Conservation (phyloP, 805 yeast genomes). For the Wickerhamiella kurtzmanii region DNA sequence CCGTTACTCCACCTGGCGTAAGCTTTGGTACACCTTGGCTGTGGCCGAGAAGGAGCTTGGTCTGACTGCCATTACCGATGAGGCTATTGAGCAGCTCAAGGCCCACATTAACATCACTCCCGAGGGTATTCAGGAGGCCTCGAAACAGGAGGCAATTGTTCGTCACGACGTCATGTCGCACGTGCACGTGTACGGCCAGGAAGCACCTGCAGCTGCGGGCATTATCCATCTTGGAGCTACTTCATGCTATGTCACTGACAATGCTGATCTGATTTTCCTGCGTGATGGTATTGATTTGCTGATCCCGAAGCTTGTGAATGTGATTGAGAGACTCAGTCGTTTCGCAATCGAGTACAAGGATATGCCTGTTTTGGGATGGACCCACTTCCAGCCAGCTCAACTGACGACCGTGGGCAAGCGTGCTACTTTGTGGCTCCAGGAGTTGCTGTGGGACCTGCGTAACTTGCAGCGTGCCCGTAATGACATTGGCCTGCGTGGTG, state of each 20-base stretch:
- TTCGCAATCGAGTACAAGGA: slow-evolving; percentile 90
- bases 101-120: slow-evolving; percentile 71
- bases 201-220: slow-evolving; percentile 93
- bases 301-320: slow-evolving; percentile 91
- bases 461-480: slow-evolving; percentile 92
- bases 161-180: slow-evolving; percentile 99
- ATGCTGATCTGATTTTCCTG: slow-evolving; percentile 91
- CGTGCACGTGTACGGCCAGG: slow-evolving; percentile 86
- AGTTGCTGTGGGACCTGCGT: slow-evolving; percentile 92
- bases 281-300: slow-evolving; percentile 90
- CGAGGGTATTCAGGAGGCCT: slow-evolving; percentile 79
- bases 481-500: slow-evolving; percentile 93
- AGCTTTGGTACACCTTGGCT: slow-evolving; percentile 89
- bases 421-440: slow-evolving; percentile 96
- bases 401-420: slow-evolving; percentile 97
- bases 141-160: slow-evolving; percentile 90
- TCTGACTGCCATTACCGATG: slow-evolving; percentile 68
- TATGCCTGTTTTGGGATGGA: slow-evolving; percentile 95
- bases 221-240: slow-evolving; percentile 98
- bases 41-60: slow-evolving; percentile 92
- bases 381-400: slow-evolving; percentile 99
- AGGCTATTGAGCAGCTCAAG: slow-evolving; percentile 80
- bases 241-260: slow-evolving; percentile 93
- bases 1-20: slow-evolving; percentile 97
- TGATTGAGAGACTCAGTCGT: slow-evolving; percentile 73